These are phyloP conservation scores for Sparassis latifolia DNA, from an alignment of 1,284 basidiomycete species.

Conservation along the genomic window DNA sequence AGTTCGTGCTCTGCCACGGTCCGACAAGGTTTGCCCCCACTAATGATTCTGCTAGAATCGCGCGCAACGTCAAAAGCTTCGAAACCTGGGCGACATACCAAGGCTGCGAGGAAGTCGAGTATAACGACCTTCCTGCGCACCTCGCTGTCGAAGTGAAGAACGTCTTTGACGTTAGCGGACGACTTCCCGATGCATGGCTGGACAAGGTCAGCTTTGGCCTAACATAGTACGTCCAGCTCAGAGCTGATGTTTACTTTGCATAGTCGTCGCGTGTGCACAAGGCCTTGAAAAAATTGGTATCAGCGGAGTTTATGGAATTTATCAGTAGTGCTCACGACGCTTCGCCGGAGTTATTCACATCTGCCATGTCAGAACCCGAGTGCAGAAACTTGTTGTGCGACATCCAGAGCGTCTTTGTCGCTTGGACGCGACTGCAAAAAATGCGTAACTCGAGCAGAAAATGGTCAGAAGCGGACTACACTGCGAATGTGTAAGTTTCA, in stretches of 20 bases:
- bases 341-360: slow-evolving; percentile 37
- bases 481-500: slow-evolving; percentile 41
- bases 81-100: slow-evolving; percentile 28
- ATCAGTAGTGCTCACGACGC: slow-evolving; percentile 30
- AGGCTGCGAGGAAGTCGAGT: slow-evolving; percentile 23
- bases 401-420: slow-evolving; percentile 33
- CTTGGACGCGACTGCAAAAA: slow-evolving; percentile 36
- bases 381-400: slow-evolving; percentile 31
- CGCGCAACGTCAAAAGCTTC: slow-evolving; percentile 24
- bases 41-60: slow-evolving; percentile 20
- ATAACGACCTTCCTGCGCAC: slow-evolving; percentile 23
- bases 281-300: slow-evolving; percentile 19
- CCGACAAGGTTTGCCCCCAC: too few species aligned
- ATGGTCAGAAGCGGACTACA: slow-evolving; percentile 50
- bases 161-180: slow-evolving; percentile 22
- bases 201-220: slow-evolving; percentile 15
- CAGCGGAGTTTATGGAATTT: slow-evolving; percentile 33
- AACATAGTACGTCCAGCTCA: too few species aligned
- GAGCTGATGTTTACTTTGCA: too few species aligned
- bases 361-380: slow-evolving; percentile 12
- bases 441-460: slow-evolving; percentile 39
- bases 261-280: slow-evolving; percentile 24
- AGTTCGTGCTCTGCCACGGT: slow-evolving; percentile 11
- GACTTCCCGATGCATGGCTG: slow-evolving; percentile 23
- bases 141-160: slow-evolving; percentile 13